These are phyloP conservation scores for Boletellus ananas DNA, from an alignment of 768 basidiomycete species.

Conservation along the genomic window DNA sequence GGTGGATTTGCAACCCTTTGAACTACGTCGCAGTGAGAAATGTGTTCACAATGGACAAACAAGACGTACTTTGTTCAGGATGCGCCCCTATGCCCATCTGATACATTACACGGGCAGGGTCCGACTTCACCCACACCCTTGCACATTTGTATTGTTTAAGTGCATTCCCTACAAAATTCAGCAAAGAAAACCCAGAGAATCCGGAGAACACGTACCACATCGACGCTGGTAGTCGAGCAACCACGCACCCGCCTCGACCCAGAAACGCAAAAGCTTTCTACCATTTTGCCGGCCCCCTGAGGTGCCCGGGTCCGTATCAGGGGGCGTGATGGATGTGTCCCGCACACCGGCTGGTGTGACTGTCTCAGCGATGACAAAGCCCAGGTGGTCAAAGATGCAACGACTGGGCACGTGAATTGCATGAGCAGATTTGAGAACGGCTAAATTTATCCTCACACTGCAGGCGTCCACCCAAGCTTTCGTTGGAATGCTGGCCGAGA, in stretches of 20 bases:
- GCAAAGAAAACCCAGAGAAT: constrained; percentile 5
- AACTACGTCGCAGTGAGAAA: constrained; percentile 37
- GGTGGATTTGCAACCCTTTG: constrained; percentile 49
- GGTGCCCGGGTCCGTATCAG: constrained; percentile 45
- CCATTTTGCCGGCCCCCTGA: constrained; percentile 49
- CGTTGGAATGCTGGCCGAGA: constrained; percentile 50
- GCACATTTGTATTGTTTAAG: constrained; percentile 43
- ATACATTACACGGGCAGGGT: constrained; percentile 65
- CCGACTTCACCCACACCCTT: constrained; percentile 47
- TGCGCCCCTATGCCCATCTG: constrained; percentile 73
- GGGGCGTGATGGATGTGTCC: constrained; percentile 51
- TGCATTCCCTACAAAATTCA: constrained; percentile 37
- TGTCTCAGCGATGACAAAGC: constrained; percentile 32
- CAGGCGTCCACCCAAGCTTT: constrained; percentile 64
- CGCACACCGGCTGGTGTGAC: constrained; percentile 23
- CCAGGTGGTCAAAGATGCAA: constrained; percentile 40
- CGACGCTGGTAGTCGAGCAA: constrained; percentile 51
- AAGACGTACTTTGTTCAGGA: constrained; percentile 63
- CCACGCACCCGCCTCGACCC: constrained; percentile 76
- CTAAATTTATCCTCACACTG: constrained; percentile 44
- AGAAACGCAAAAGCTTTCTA: constrained; percentile 67
- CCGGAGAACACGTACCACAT: constrained; percentile 34
- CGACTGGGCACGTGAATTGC: constrained; percentile 26
- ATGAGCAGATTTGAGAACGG: constrained; percentile 9
- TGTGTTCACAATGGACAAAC: background rate